Conservation (phyloP, 208 protist genomes). For the Crithidia fasciculata region DNA sequence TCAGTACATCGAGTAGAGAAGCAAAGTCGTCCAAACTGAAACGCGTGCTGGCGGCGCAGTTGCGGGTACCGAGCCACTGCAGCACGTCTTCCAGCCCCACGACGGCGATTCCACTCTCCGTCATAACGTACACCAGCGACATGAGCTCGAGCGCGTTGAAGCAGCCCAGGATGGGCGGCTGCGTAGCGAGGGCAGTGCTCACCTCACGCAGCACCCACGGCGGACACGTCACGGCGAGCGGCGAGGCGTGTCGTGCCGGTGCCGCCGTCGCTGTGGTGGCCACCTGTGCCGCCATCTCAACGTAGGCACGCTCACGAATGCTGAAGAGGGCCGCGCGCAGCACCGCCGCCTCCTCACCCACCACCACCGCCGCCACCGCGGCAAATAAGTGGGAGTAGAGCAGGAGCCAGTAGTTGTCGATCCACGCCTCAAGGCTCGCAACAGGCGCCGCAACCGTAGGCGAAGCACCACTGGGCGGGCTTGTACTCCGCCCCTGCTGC, state of each 20-base stretch:
- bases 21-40: constrained; percentile 51
- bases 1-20: constrained; percentile 48
- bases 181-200: constrained; percentile 8
- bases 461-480: neutral
- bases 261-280: constrained; percentile 9
- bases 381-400: constrained; percentile 54
- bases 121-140: constrained; percentile 40
- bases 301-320: constrained; percentile 23
- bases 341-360: constrained; percentile 19
- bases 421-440: constrained; percentile 34
- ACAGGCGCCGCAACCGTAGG: neutral
- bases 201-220: constrained; percentile 20
- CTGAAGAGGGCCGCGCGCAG: constrained; percentile 21
- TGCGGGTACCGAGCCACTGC: constrained; percentile 35
- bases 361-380: constrained; percentile 37
- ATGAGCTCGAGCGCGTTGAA: constrained; percentile 46
- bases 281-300: constrained; percentile 18
- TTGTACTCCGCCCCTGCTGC: too few species aligned
- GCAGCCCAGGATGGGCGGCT: constrained; percentile 19
- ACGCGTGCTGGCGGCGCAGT: constrained; percentile 12
- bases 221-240: constrained; percentile 10
- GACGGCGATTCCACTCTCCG: constrained; percentile 41
- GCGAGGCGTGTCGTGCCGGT: neutral
- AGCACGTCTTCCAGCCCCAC: constrained; percentile 39
- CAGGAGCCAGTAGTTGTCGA: constrained; percentile 65